Evolutionary conservation across 2,329 filamentous ascomycete genomes (phyloP).

Genomic region (Alternaria ethzedia): DNA sequence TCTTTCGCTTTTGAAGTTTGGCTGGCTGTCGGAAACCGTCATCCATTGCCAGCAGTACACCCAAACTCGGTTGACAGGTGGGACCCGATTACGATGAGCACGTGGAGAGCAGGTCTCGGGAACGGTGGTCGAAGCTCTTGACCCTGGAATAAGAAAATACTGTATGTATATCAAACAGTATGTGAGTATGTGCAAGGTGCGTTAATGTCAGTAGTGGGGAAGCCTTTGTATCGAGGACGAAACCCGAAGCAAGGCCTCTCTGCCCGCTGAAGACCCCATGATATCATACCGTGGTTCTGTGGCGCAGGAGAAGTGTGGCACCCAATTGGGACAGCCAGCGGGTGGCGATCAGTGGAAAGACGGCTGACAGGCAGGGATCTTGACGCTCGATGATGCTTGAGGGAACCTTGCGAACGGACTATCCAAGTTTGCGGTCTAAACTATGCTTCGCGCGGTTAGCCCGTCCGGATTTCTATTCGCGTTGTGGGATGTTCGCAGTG

Average conservation of each 20-base stretch:
- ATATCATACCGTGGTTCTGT: conserved; percentile 33
- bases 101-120: background rate
- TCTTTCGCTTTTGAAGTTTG: conserved; percentile 43
- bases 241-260: conserved; percentile 15
- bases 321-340: conserved; percentile 19
- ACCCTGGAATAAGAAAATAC: background rate
- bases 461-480: background rate
- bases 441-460: conserved; percentile 1
- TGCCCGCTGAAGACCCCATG: conserved; percentile 21
- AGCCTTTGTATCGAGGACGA: conserved; percentile 8
- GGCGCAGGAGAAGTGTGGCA: conserved; percentile 31
- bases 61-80: background rate
- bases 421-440: conserved; percentile 11
- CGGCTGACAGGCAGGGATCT: conserved; percentile 27
- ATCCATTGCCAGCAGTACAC: conserved; percentile 20
- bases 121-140: background rate
- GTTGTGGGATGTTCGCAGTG: background rate
- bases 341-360: conserved; percentile 20
- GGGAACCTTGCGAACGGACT: conserved; percentile 6
- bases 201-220: conserved; percentile 1
- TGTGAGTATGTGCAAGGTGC: conserved; percentile 1
- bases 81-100: background rate
- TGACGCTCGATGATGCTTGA: conserved; percentile 30
- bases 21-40: conserved; percentile 29
- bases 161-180: background rate